Percentiles rank a stretch among this genome's conserved stretches.
Conservation (phyloP, 805 yeast species). For the Lachancea meyersii region DNA sequence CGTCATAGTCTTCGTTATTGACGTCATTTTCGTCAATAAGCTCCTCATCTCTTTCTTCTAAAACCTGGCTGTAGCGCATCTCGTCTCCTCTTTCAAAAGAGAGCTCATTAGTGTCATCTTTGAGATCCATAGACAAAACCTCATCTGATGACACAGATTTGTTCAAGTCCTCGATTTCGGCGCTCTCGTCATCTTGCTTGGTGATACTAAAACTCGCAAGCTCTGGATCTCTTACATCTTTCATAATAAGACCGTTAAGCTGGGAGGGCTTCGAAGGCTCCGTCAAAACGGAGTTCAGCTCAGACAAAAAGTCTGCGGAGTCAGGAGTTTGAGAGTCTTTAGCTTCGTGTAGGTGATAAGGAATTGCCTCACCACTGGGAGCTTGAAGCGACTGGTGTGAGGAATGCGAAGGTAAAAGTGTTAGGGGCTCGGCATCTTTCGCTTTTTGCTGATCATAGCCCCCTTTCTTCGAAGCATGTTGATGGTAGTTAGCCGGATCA, state of each 20-base stretch:
- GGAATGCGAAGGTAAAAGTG: not conserved
- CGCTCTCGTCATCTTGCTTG: constrained; percentile 6
- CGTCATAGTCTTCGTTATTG: not conserved
- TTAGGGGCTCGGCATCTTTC: not conserved
- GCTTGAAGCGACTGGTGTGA: not conserved
- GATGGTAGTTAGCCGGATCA: not conserved
- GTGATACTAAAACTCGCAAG: not conserved
- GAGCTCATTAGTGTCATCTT: constrained; percentile 27
- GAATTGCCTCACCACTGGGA: not conserved
- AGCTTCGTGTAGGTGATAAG: not conserved
- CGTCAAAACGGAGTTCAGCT: constrained; percentile 21
- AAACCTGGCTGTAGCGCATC: constrained; percentile 5
- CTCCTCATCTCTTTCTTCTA: not conserved
- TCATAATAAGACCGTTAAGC: not conserved
- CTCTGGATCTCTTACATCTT: not conserved
- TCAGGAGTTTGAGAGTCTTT: constrained; percentile 1
- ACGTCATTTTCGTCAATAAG: not conserved
- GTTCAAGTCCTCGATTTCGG: constrained; percentile 2
- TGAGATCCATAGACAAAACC: constrained; percentile 9
- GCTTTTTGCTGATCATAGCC: not conserved
- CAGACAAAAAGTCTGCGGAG: constrained; percentile 18
- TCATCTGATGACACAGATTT: constrained; percentile 9
- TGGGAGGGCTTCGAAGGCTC: not conserved
- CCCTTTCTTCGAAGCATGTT: not conserved
- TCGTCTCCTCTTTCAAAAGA: constrained; percentile 32